phyloP scores from a whole-genome alignment of 345 rosid species.

The Kernera saxatilis region DNA sequence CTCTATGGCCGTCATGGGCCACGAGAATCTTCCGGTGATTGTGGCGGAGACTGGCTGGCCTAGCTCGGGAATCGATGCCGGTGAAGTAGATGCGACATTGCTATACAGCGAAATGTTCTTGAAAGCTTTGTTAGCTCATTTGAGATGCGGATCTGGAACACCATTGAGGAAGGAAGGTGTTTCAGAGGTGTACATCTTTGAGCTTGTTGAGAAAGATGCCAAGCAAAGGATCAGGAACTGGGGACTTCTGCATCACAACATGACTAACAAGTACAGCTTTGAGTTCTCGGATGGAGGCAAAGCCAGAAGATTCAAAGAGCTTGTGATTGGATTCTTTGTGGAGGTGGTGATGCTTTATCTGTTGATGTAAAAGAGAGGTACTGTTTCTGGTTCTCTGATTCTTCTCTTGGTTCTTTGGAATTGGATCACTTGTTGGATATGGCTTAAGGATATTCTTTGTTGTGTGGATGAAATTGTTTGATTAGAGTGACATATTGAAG shows the following conservation, averaged over 20 bases:
- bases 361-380: slow-evolving; percentile 15
- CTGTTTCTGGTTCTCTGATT: background rate
- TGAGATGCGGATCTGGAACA: slow-evolving; percentile 63
- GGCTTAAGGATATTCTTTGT: background rate
- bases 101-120: slow-evolving; percentile 58
- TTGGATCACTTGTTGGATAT: background rate
- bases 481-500: background rate
- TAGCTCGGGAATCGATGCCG: slow-evolving; percentile 44
- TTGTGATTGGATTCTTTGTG: slow-evolving; percentile 8
- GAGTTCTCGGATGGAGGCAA: slow-evolving; percentile 40
- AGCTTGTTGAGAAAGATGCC: slow-evolving; percentile 53
- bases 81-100: slow-evolving; percentile 69
- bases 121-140: slow-evolving; percentile 56
- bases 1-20: slow-evolving; percentile 74
- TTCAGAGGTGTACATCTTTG: slow-evolving; percentile 60
- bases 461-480: background rate
- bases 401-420: background rate
- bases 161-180: slow-evolving; percentile 84
- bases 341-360: slow-evolving; percentile 8
- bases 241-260: slow-evolving; percentile 67
- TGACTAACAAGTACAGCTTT: slow-evolving; percentile 57
- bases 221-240: slow-evolving; percentile 46
- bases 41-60: slow-evolving; percentile 98
- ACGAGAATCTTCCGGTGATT: slow-evolving; percentile 64
- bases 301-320: background rate